phyloP scores from a whole-genome alignment of 129 eudicot species.

The Deinandra increscens region DNA sequence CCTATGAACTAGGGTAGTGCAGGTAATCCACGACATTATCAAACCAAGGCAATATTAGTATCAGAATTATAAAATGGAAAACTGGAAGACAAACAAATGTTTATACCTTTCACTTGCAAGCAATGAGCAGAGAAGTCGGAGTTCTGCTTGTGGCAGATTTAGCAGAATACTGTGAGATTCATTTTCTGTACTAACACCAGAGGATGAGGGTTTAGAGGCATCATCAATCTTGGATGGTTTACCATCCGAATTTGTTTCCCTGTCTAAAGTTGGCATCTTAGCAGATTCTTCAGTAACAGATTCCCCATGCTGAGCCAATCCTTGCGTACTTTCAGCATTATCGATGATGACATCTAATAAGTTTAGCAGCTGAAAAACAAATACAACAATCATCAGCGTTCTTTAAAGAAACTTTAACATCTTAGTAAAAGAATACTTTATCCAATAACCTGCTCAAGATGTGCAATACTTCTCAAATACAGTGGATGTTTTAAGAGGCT shows the following conservation, averaged over 20 bases:
- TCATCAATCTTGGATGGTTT: slow-evolving; percentile 43
- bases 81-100: background rate
- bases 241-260: slow-evolving; percentile 22
- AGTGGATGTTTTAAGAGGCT: slow-evolving; percentile 81
- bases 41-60: too few relatives aligned
- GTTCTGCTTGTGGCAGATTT: slow-evolving; percentile 70
- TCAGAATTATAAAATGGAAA: background rate
- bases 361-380: slow-evolving; percentile 60
- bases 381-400: slow-evolving; percentile 4
- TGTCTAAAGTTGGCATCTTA: slow-evolving; percentile 42
- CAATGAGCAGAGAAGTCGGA: slow-evolving; percentile 82
- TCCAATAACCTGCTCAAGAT: slow-evolving; percentile 82
- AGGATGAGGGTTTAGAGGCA: slow-evolving; percentile 39
- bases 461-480: slow-evolving; percentile 86
- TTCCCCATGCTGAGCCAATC: slow-evolving; percentile 42
- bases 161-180: slow-evolving; percentile 40
- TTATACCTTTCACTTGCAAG: slow-evolving; percentile 89
- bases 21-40: too few relatives aligned
- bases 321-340: background rate
- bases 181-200: slow-evolving; percentile 37
- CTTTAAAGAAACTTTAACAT: background rate
- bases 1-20: too few relatives aligned
- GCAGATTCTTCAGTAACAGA: slow-evolving; percentile 56
- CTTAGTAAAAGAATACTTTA: too few relatives aligned
- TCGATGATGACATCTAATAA: background rate